A percentile compares a stretch with the other conserved stretches of the same genome.
Conservation (phyloP, 1,284 basidiomycete genomes). For the Flammula alnicola region DNA sequence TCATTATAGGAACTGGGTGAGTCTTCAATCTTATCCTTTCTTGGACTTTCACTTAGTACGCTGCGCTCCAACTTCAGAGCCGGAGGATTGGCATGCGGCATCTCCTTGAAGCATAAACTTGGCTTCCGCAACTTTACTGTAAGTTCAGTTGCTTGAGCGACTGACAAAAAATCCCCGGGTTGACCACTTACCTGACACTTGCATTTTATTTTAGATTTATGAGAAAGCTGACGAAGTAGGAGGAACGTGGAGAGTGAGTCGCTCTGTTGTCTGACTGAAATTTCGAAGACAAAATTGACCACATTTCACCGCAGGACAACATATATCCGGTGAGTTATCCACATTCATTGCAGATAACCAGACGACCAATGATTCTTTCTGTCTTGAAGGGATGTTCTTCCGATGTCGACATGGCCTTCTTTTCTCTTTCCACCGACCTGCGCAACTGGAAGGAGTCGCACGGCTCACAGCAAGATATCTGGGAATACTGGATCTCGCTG, state of each 20-base stretch:
- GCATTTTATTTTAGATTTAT: constrained; percentile 32
- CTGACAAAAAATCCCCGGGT: too few relatives aligned
- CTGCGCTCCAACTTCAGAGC: constrained; percentile 16
- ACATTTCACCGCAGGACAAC: constrained; percentile 29
- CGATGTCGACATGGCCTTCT: constrained; percentile 39
- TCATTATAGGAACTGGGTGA: constrained; percentile 45
- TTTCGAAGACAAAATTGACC: not conserved
- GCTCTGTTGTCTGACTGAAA: not conserved
- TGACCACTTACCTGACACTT: not conserved
- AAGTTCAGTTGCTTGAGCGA: constrained; percentile 2
- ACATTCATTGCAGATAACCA: not conserved
- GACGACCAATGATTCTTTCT: constrained; percentile 16
- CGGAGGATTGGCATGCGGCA: constrained; percentile 37
- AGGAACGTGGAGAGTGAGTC: constrained; percentile 43
- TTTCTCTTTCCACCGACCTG: constrained; percentile 42
- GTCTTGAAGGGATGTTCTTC: constrained; percentile 36
- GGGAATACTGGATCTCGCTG: constrained; percentile 39
- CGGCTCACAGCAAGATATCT: constrained; percentile 36
- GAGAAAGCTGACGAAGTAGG: constrained; percentile 39
- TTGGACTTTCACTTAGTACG: constrained; percentile 17
- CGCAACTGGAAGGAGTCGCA: constrained; percentile 40
- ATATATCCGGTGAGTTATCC: constrained; percentile 34
- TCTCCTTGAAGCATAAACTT: constrained; percentile 37
- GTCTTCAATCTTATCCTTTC: constrained; percentile 9
- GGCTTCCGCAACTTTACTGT: constrained; percentile 38